Base-by-base conservation (phyloP, 2,329 filamentous ascomycete species). In the Penicillium sp. region DNA sequence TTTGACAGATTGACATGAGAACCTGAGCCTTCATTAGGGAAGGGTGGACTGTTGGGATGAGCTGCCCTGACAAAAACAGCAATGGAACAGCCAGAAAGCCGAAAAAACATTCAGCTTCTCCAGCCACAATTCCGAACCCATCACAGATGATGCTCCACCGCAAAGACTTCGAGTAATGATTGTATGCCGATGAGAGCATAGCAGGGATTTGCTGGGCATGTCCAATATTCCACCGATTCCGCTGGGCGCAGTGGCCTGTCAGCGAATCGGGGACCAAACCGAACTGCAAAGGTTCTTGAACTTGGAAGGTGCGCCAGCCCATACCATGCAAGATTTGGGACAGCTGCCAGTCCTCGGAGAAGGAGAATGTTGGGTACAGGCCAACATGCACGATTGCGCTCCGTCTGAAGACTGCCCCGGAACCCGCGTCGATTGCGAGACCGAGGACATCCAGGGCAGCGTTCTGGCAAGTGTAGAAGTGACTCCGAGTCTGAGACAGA, bases 201-300 rank as follows among this genome's bases (percentile, higher is more conserved):
- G 58, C 63, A 16, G 60, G 57, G 7, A 69, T 49, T 53, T 72
- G 71, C 48, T 73, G 71, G 11, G 71, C 62, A 30, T 71, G 69
- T 2, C 75, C 75, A 28, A 76, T 76, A 40, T 73, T 70, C 77
- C 76, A 79, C 61, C 77, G 66, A 38, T 72, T 75, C 10, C 66
- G 69, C 68, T 74, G 77, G 35, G 70, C 71, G 35, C 71, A 71
- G 61, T 76, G 75, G 25, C 75, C 74, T 22, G 70, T 69, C 33
- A 75, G 69, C 7, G 76, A 74, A 3, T 73, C 70, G 35, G 69
- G 76, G 13, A 78, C 74, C 1, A 71, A 65, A 0, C 75, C 75
- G 11, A 67, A 71, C 46, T 77, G 75, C n/a, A 77, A 51, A 22
- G 65, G 62, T 35, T 76, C 75, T 13, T 72, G 65, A 0, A 76